Conservation (phyloP, 2,329 filamentous ascomycete genomes). For the Mycosphaerella sp. region DNA sequence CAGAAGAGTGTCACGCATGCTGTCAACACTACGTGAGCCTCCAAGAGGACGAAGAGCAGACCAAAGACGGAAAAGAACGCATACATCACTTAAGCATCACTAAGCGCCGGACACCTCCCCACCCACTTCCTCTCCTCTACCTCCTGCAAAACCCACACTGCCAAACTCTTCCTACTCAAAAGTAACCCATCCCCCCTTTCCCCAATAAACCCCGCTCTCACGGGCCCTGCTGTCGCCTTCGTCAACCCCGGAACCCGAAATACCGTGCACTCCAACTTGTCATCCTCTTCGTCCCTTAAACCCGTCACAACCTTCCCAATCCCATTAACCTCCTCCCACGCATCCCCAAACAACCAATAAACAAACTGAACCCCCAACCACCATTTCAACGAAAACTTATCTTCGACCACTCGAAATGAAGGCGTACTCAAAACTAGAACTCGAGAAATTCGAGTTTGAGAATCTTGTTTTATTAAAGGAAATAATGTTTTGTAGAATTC, state of each 20-base stretch:
- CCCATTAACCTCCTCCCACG: slow-evolving; percentile 19
- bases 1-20: no score
- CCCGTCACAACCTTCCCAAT: slow-evolving; percentile 15
- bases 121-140: slow-evolving; percentile 21
- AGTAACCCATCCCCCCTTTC: slow-evolving; percentile 15
- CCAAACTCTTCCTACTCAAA: slow-evolving; percentile 21
- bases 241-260: slow-evolving; percentile 21
- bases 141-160: slow-evolving; percentile 24
- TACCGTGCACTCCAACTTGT: slow-evolving; percentile 18
- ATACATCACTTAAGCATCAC: slow-evolving; percentile 10
- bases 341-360: slow-evolving; percentile 9
- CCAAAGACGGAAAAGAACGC: no score
- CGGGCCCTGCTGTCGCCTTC: slow-evolving; percentile 15
- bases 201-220: slow-evolving; percentile 15
- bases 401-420: slow-evolving; percentile 11
- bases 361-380: slow-evolving; percentile 12
- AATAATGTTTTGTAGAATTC: slow-evolving; percentile 21
- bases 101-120: slow-evolving; percentile 18
- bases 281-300: background rate
- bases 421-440: slow-evolving; percentile 16
- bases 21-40: no score
- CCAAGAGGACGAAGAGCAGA: no score
- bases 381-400: slow-evolving; percentile 12
- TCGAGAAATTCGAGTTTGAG: slow-evolving; percentile 8
- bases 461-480: slow-evolving; percentile 7